A percentile compares a stretch with the other conserved stretches of the same genome.
These are phyloP conservation scores for Geotrichum phurueaensis DNA, from an alignment of 1,139 yeast species.

Conservation along the genomic window DNA sequence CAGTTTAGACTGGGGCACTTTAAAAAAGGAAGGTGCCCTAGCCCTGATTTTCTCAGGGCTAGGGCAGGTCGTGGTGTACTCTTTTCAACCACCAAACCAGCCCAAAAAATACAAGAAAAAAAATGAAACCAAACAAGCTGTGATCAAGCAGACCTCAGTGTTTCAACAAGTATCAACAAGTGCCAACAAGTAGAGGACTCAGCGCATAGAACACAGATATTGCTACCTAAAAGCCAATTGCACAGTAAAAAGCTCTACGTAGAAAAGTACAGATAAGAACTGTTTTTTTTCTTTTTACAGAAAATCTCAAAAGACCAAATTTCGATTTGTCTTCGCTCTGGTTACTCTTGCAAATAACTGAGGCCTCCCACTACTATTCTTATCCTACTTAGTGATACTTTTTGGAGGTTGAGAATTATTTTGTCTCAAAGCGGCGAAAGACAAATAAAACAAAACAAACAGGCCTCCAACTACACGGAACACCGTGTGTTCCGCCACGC, in stretches of 20 bases:
- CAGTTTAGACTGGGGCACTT: background rate
- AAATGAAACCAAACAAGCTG: too few species aligned
- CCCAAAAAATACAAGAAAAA: background rate
- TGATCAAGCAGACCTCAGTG: background rate
- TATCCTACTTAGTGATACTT: background rate
- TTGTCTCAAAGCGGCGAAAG: background rate
- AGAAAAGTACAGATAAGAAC: too few species aligned
- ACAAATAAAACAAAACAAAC: background rate
- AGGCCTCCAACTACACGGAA: background rate
- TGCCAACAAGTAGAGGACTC: background rate
- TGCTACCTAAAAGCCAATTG: background rate
- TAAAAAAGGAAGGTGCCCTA: background rate
- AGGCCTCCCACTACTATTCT: background rate
- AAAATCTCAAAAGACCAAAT: background rate
- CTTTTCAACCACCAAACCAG: too few species aligned
- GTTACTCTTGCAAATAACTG: background rate
- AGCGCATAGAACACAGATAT: background rate
- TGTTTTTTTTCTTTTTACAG: background rate
- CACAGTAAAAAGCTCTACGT: background rate
- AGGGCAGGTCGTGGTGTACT: background rate
- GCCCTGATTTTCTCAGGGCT: background rate
- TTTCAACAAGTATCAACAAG: background rate
- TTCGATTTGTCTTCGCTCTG: background rate
- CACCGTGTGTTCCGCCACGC: background rate
- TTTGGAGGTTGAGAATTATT: background rate